Evolutionary conservation across 2,329 filamentous ascomycete genomes (phyloP), one percentile per base, ranked within the genome.

Genomic region (Paecilomyces variotii): DNA sequence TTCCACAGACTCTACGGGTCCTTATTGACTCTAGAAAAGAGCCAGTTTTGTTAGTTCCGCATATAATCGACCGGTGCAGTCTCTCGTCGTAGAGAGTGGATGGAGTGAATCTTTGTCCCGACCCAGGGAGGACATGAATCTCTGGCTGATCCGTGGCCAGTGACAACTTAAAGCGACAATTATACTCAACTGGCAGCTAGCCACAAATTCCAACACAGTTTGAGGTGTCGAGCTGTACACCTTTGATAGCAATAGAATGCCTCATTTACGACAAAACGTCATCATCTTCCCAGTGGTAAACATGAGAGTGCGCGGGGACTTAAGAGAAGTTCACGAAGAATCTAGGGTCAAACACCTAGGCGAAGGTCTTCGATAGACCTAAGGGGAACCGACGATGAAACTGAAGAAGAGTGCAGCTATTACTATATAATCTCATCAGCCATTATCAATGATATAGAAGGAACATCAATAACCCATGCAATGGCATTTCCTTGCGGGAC

Each of bases 21-120:
- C 58, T 24, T 62, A 62, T 57, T 19, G 39, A 12, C n/a, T 64
- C 62, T n/a, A 50, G 55, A 24, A 64, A 64, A 26, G 57, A 64
- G 51, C 60, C 61, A n/a, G 62, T 60, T 53, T 54, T 59, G 30
- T 58, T 51, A 26, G 25, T 64, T 11, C 54, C 26, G 27, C 56
- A 25, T 39, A 58, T 30, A 12, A 54, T 34, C 28, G 45, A 25
- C 11, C 28, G 24, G 51, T 59, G 24, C 60, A 56, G 19, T 56
- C 57, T 56, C 25, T 61, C 19, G 54, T 56, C 9, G 56, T 60
- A 2, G 53, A 58, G 19, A n/a, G 56, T 10, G 53, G 53, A 1
- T 60, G 56, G 59, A 30, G 12, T n/a, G 49, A 60, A 19, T 56
- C 59, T 14, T 25, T 25, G 26, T 7, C 10, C 10, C 6, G 50